Base-by-base conservation (phyloP, 331 rosid genomes). In the Malus hybrid region DNA sequence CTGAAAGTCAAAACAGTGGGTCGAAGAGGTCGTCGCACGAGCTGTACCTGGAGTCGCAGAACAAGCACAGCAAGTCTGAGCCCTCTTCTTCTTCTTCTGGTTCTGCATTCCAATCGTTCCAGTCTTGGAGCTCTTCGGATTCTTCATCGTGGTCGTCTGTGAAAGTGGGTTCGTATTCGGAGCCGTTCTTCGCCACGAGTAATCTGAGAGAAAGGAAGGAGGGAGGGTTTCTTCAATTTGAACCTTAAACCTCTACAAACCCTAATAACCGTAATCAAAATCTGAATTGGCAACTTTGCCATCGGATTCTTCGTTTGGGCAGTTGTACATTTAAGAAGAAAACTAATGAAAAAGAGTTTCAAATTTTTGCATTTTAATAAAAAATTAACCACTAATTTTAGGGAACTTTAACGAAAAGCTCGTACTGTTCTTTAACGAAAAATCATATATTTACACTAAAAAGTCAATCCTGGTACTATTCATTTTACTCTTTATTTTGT, bases 1-100 rank as follows among this genome's bases (percentile, higher is more conserved):
- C 2, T 48, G 88, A 67, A 92, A 90, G 80, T 92, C 90, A 74
- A 94, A 94, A 73, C 71, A 80, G 80, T 94, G 99, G 71, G 66
- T 4, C 4, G 73, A 90, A 90, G 54, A 94, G 71, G 8, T 87
- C 68, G 19, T 54, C 69, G 80, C 83, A 85, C 10, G 81, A 80
- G 64, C 15, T 54, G 78, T 42, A 87, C 27, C n/a, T 78, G 64
- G 83, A 86, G 60, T 90, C 89, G 32, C 99, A 94, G 91, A 94
- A 92, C 11, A 94, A 77, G 73, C 99, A 94, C 32, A 79, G 66
- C 14, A 84, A 81, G 20, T 28, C 57, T 1, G 57, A 81, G 69
- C 79, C 88, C 65, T 72, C 90, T 2, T 83, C 85, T 65, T 62
- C 86, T 48, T 62, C 86, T 61, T 79, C 88, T 50, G 75, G 77